These are phyloP conservation scores for Rhynchospora breviuscula DNA, from an alignment of 176 grass and related monocot species.

Conservation along the genomic window DNA sequence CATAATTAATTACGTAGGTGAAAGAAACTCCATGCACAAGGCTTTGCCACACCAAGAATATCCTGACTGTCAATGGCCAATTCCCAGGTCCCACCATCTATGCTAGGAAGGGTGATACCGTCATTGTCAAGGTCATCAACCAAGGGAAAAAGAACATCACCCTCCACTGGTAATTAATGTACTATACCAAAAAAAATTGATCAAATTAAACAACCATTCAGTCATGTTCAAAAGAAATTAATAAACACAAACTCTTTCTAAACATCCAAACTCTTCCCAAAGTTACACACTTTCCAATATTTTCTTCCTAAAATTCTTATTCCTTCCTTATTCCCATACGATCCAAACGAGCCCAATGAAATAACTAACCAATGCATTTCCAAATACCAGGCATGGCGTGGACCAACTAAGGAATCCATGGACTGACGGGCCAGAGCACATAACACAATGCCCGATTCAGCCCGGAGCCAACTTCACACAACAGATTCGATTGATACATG, in stretches of 20 bases:
- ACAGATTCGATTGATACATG: constrained; percentile 48
- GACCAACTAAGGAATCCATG: constrained; percentile 54
- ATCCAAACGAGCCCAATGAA: too few species aligned
- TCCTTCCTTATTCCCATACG: too few species aligned
- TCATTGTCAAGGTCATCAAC: constrained; percentile 64
- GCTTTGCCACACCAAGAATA: constrained; percentile 53
- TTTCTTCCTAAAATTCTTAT: too few species aligned
- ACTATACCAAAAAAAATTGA: neutral
- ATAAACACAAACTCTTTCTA: too few species aligned
- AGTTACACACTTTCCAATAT: too few species aligned
- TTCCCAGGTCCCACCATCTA: constrained; percentile 65
- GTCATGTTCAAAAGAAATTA: neutral
- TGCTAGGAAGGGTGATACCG: constrained; percentile 38
- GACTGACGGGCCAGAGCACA: constrained; percentile 49
- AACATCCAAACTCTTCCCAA: too few species aligned
- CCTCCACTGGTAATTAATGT: constrained; percentile 49
- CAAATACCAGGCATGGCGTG: constrained; percentile 44
- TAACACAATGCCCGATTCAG: constrained; percentile 59
- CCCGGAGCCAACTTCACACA: constrained; percentile 50
- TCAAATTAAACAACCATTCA: neutral
- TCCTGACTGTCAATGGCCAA: constrained; percentile 63
- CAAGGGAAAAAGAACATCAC: constrained; percentile 59
- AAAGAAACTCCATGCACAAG: constrained; percentile 42
- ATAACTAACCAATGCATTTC: neutral
- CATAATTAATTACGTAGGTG: constrained; percentile 33